A percentile compares a stretch with the other conserved stretches of the same genome.
phyloP scores from a whole-genome alignment of 1,139 yeast species.

The Pichia sp. region DNA sequence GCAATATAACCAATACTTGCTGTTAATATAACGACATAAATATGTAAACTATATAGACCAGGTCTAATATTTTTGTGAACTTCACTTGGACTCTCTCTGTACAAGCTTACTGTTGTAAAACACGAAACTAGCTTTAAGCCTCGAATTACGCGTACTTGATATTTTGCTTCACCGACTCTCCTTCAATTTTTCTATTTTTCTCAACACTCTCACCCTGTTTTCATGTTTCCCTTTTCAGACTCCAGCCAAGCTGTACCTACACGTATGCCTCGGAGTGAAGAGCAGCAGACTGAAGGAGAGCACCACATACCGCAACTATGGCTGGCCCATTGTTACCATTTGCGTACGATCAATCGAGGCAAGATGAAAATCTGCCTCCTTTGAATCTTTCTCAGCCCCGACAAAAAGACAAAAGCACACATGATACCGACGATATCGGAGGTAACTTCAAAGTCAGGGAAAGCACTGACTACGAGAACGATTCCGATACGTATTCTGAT shows the following conservation, averaged over 20 bases:
- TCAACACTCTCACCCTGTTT: neutral
- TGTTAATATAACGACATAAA: too few relatives aligned
- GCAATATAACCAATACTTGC: too few relatives aligned
- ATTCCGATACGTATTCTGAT: neutral
- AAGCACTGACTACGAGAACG: neutral
- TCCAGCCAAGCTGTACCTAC: too few relatives aligned
- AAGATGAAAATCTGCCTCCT: constrained; percentile 15
- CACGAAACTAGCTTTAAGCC: too few relatives aligned
- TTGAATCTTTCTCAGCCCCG: constrained; percentile 4
- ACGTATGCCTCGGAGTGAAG: too few relatives aligned
- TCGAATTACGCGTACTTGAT: too few relatives aligned
- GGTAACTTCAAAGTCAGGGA: neutral
- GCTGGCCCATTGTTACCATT: constrained; percentile 27
- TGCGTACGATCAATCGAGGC: constrained; percentile 27
- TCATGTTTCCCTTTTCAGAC: neutral
- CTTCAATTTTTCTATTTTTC: neutral
- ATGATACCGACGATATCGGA: neutral
- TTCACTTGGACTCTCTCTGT: too few relatives aligned
- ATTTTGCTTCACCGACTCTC: too few relatives aligned
- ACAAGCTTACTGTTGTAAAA: too few relatives aligned
- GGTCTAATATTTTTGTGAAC: neutral
- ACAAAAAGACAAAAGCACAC: neutral
- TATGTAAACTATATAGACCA: too few relatives aligned
- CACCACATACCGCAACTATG: too few relatives aligned
- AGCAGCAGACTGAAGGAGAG: too few relatives aligned